Percentiles rank a stretch among this genome's conserved stretches.
phyloP scores from a whole-genome alignment of 805 yeast genomes.

The Ogataea dorogensis region DNA sequence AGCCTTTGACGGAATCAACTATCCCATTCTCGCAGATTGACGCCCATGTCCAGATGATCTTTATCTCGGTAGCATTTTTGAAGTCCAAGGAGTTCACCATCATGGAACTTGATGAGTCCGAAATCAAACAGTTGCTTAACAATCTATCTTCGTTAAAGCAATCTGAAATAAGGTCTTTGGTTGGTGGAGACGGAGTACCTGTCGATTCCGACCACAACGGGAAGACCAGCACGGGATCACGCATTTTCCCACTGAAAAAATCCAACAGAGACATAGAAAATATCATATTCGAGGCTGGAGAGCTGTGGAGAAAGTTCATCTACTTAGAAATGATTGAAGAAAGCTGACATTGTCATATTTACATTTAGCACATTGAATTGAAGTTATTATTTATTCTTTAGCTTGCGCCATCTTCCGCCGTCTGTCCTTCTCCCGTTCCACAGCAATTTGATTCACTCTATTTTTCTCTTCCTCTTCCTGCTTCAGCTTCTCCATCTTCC shows the following conservation, averaged over 20 bases:
- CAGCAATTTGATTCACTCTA: constrained; percentile 24
- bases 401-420: constrained; percentile 21
- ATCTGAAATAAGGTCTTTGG: constrained; percentile 29
- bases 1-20: constrained; percentile 13
- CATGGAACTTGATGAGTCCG: constrained; percentile 86
- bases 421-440: constrained; percentile 31
- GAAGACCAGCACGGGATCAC: constrained; percentile 5
- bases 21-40: constrained; percentile 62
- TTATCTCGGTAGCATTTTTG: constrained; percentile 73
- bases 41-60: constrained; percentile 74
- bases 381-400: constrained; percentile 3
- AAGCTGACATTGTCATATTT: constrained; percentile 7
- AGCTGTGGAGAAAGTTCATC: constrained; percentile 82
- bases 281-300: constrained; percentile 76
- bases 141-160: constrained; percentile 47
- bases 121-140: constrained; percentile 74
- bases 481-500: constrained; percentile 20
- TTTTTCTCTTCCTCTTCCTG: constrained; percentile 23
- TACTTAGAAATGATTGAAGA: constrained; percentile 58
- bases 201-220: constrained; percentile 7
- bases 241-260: constrained; percentile 20
- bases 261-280: constrained; percentile 61
- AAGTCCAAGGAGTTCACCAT: constrained; percentile 76
- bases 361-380: constrained; percentile 5
- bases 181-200: constrained; percentile 21